These are phyloP conservation scores for Ogataea ramenticola DNA, from an alignment of 805 yeast genomes.

Conservation along the genomic window DNA sequence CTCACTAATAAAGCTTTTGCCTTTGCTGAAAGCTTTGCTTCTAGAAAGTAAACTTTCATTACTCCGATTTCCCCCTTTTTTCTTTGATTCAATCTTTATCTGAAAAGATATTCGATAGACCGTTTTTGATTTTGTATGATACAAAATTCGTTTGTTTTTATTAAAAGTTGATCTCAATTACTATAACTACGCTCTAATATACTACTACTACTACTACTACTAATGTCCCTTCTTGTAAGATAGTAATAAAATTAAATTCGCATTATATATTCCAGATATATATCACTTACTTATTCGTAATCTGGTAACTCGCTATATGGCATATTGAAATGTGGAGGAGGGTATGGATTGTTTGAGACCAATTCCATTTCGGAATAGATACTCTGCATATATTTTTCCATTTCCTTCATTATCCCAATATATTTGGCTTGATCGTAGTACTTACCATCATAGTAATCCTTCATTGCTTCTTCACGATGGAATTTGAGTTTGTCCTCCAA, in stretches of 20 bases:
- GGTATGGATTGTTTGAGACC: slow-evolving; percentile 23
- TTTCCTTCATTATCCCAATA: slow-evolving; percentile 22
- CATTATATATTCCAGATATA: not conserved
- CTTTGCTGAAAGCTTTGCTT: not conserved
- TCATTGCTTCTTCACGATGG: slow-evolving; percentile 12
- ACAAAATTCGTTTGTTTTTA: not conserved
- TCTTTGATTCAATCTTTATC: not conserved
- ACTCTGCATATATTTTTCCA: slow-evolving; percentile 21
- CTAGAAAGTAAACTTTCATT: not conserved
- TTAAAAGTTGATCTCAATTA: not conserved
- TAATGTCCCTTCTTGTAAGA: not conserved
- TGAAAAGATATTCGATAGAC: not conserved
- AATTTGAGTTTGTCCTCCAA: slow-evolving; percentile 20
- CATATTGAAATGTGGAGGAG: slow-evolving; percentile 19
- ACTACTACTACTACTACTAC: not conserved
- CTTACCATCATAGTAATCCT: slow-evolving; percentile 13
- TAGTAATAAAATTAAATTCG: not conserved
- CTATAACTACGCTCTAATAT: not conserved
- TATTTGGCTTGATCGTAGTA: slow-evolving; percentile 22
- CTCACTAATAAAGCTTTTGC: not conserved
- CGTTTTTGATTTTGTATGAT: not conserved
- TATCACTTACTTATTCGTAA: not conserved
- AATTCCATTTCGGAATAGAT: slow-evolving; percentile 29
- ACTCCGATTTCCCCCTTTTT: not conserved
- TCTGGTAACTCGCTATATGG: slow-evolving; percentile 15